phyloP scores from a whole-genome alignment of 2,329 filamentous ascomycete species.

The Rhinocladiella mackenziei region DNA sequence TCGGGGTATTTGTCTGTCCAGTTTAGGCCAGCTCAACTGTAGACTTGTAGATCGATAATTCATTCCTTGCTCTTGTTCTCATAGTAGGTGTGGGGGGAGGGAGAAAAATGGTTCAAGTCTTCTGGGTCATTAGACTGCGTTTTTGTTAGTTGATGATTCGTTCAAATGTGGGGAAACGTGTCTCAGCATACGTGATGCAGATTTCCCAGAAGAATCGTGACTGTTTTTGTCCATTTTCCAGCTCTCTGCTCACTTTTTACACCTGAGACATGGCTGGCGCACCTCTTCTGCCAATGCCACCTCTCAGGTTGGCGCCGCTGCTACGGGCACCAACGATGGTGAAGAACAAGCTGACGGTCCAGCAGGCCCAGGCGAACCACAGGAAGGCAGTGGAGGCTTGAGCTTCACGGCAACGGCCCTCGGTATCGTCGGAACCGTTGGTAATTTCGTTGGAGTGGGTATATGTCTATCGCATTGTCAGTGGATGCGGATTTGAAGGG shows the following conservation, averaged over 20 bases:
- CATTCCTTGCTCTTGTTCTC: no score
- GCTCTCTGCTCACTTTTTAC: slow-evolving; percentile 31
- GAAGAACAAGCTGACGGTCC: slow-evolving; percentile 40
- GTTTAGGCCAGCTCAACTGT: slow-evolving; percentile 10
- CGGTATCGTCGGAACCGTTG: slow-evolving; percentile 37
- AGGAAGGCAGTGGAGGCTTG: slow-evolving; percentile 50
- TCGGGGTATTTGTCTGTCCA: slow-evolving; percentile 14
- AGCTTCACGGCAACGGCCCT: slow-evolving; percentile 49
- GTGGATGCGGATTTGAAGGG: slow-evolving; percentile 7
- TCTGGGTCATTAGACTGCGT: slow-evolving; percentile 7
- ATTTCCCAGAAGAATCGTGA: slow-evolving; percentile 13
- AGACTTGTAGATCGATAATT: slow-evolving; percentile 8
- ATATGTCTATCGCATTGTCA: slow-evolving; percentile 35
- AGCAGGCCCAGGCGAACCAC: slow-evolving; percentile 49
- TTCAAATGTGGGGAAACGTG: slow-evolving; percentile 2
- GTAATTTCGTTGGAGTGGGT: slow-evolving; percentile 44
- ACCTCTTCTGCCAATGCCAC: slow-evolving; percentile 35
- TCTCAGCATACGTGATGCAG: slow-evolving; percentile 23
- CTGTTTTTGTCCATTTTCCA: slow-evolving; percentile 11
- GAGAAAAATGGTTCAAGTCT: no score
- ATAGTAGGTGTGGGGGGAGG: background rate
- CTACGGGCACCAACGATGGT: slow-evolving; percentile 38
- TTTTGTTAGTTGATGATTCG: slow-evolving; percentile 1
- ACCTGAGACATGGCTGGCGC: slow-evolving; percentile 45
- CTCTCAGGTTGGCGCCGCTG: slow-evolving; percentile 35